Base-by-base conservation (phyloP, 371 early-diverging fungal species). In the Mucor sp. region DNA sequence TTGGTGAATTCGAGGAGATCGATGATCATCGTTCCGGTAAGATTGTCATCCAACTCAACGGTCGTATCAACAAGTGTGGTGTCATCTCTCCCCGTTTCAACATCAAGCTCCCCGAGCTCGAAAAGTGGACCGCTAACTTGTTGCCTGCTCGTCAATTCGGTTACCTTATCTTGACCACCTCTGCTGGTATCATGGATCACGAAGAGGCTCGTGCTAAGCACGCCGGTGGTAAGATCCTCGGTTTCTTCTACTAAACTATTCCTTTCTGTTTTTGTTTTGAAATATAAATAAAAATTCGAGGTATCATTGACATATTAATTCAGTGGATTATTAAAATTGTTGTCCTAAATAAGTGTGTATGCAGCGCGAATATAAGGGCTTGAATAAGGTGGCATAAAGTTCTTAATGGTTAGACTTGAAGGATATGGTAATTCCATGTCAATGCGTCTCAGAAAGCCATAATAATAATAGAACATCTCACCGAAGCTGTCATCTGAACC, bases 131-230 rank as follows among this genome's bases (percentile, higher is more conserved):
- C 74, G 89, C 91, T 84, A 94, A 96, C 88, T 89, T 99, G 72
- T 89, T 99, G 75, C 99, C 99, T 68, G 97, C 99, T 65, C 98
- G 99, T 92, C 99, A 99, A 88, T 99, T 99, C 89, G 99, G 99
- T 82, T 96, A 90, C 91, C 86, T 99, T 43, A 89, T 94, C 75
- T 74, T 97, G 78, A 98, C 98, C 84, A 98, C 99, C 81, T 96
- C 97, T 65, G 94, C 97, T 74, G 99, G 99, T 85, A 97, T 99
- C 87, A 97, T 99, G 93, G 99, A 99, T 86, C 99, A 99, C 87
- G 97, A 96, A 81, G 99, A 99, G 87, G 99, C 99, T 69, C 95
- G 99, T 89, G 89, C 94, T 74, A 96, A 95, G 91, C 94, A 98
- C 86, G 89, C 91, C 77, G 99, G 99, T 90, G 99, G 99, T 74